phyloP scores from a whole-genome alignment of 2,329 filamentous ascomycete genomes.

The Lithohypha guttulata region DNA sequence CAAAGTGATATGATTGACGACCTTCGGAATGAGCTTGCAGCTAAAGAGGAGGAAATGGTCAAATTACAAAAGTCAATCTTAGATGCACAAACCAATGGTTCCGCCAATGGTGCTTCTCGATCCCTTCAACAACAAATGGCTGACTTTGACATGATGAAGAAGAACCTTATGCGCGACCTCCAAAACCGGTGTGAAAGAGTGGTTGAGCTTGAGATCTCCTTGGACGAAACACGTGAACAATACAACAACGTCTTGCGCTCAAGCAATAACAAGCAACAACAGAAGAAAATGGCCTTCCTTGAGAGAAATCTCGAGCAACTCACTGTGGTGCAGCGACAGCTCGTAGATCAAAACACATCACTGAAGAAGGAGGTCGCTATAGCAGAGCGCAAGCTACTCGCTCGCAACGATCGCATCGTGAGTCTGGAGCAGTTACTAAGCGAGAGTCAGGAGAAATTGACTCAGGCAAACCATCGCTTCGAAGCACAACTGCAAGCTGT shows the following conservation, averaged over 20 bases:
- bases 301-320: constrained; percentile 97
- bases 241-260: constrained; percentile 97
- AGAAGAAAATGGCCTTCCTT: constrained; percentile 99
- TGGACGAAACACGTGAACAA: constrained; percentile 95
- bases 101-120: constrained; percentile 57
- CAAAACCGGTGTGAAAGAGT: constrained; percentile 98
- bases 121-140: constrained; percentile 95
- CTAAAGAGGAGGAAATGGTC: constrained; percentile 70
- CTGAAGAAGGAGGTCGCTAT: constrained; percentile 99
- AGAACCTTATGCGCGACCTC: constrained; percentile 95
- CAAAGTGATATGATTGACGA: constrained; percentile 65
- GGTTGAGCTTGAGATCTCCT: constrained; percentile 92
- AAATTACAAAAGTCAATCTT: constrained; percentile 73
- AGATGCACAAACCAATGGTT: constrained; percentile 52
- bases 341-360: constrained; percentile 93
- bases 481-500: constrained; percentile 93
- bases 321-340: constrained; percentile 90
- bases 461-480: constrained; percentile 95
- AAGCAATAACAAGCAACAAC: constrained; percentile 95
- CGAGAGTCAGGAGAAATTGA: constrained; percentile 97
- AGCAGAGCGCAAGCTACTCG: constrained; percentile 91
- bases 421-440: constrained; percentile 84
- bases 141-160: constrained; percentile 99
- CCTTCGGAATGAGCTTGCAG: constrained; percentile 62
- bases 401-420: constrained; percentile 91